Base-by-base conservation (phyloP, 2,329 filamentous ascomycete species). In the Xylariaceae sp. region DNA sequence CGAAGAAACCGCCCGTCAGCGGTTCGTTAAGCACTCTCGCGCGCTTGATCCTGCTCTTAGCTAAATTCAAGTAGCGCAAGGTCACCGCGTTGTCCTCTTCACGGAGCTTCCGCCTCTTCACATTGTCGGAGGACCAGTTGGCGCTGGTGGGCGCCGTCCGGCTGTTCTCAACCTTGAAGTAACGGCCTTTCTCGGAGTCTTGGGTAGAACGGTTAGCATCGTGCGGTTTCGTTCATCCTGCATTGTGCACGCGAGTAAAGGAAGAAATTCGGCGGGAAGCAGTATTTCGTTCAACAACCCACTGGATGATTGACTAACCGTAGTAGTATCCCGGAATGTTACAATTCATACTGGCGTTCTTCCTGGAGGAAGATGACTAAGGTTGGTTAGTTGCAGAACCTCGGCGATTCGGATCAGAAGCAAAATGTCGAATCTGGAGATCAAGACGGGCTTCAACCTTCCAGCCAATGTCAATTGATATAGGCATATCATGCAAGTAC, bases 161-260 rank as follows among this genome's bases (percentile, higher is more conserved):
- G 32, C 81, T 76, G 39, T 77, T 79, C 65, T 87, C 82, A 43
- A 89, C 81, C 62, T 83, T 86, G 70, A 89, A 90, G 64, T 89
- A 90, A 59, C 83, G 86, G 30, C 79, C 79, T 68, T 83, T 88
- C 36, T 78, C 77, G 11, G 70, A 45, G 55, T 85, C 83, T 62
- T 18, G 4, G n/a, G 27, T 13, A 15, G 16, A 35, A 23, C 11
- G 5, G 24, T 55, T 27, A 58, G 55, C 23, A 11, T 26, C n/a
- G 6, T 4, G 15, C 20, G 16, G 27, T 29, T 9, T 21, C 18
- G 16, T 23, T 6, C 23, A 21, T 4, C 15, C 11, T 15, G n/a
- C 20, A 23, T 21, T 6, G 15, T 26, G 13, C 30, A 16, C 8
- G 10, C 3, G 27, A 11, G 21, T 24, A 8, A 18, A 11, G 16